Evolutionary conservation across 805 yeast species (phyloP), one percentile per base, ranked within the genome.

Genomic region (Pichia paraexigua): DNA sequence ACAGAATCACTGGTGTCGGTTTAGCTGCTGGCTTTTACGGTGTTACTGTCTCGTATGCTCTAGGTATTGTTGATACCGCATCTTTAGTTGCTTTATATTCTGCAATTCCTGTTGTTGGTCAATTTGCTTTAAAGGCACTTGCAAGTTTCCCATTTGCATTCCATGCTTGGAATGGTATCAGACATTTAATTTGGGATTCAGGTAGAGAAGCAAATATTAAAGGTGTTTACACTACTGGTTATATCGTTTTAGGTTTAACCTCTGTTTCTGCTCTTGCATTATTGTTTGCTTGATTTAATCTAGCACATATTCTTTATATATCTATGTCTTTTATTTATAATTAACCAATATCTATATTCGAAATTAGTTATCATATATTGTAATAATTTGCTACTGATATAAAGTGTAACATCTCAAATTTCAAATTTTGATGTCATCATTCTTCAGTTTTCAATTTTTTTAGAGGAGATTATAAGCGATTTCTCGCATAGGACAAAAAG

Each of bases 201-300:
- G 96, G 96, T 67, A 75, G 73, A 59, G 87, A 85, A 69, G 77
- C 92, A 66, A 78, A 90, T 55, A 64, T 87, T 60, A 80, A 85
- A 65, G 97, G 96, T 60, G 97, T 94, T 52, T 86, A 87, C 81
- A 81, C 85, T 72, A 90, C 97, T 39, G 98, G 97, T 57, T 87
- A 88, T 71, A 73, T 79, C 46, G 96, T 89, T 20, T 68, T 90
- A 52, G 97, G 83, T 28, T 72, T 80, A 60, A 72, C 82, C 24
- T 80, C 76, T 35, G 54, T 74, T 41, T 56, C 82, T 25, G 87
- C 95, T 51, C 62, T 87, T 20, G 77, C 77, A 65, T 70, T 82
- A 52, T 66, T 80, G 47, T 72, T 78, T 60, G 70, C 75, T 17
- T 66, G 58, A 56, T n/a, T 24, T 13, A 20, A 21, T 18, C 25